A percentile compares a stretch with the other conserved stretches of the same genome.
phyloP scores from a whole-genome alignment of 768 basidiomycete genomes.

The Suillus subalutaceus region DNA sequence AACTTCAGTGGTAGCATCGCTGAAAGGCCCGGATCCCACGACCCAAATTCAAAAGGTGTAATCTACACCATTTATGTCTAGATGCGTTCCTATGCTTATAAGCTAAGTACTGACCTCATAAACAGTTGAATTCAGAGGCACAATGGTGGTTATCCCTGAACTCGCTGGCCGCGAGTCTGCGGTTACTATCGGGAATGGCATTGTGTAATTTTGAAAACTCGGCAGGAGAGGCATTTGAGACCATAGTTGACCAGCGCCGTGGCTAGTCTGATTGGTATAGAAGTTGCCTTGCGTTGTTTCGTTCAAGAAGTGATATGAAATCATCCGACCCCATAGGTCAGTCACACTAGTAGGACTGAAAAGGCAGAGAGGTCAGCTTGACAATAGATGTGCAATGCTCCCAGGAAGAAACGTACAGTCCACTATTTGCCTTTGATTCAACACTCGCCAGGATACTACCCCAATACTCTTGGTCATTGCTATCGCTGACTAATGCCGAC shows the following conservation, averaged over 20 bases:
- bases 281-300: slow-evolving; percentile 61
- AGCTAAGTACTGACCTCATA: slow-evolving; percentile 52
- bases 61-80: slow-evolving; percentile 40
- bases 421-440: slow-evolving; percentile 54
- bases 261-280: slow-evolving; percentile 57
- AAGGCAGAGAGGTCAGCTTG: background rate
- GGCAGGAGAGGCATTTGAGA: slow-evolving; percentile 56
- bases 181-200: slow-evolving; percentile 72
- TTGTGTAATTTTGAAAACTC: slow-evolving; percentile 48
- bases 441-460: slow-evolving; percentile 57
- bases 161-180: slow-evolving; percentile 55
- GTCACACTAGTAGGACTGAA: slow-evolving; percentile 63
- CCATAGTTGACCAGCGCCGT: slow-evolving; percentile 78
- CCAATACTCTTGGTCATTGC: slow-evolving; percentile 53
- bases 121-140: slow-evolving; percentile 48
- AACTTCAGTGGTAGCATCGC: slow-evolving; percentile 67
- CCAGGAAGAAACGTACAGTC: slow-evolving; percentile 47
- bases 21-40: slow-evolving; percentile 72
- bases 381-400: background rate
- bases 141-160: slow-evolving; percentile 43
- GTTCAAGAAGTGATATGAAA: slow-evolving; percentile 76
- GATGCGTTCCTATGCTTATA: slow-evolving; percentile 11
- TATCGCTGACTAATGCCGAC: slow-evolving; percentile 48
- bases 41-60: slow-evolving; percentile 68
- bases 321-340: slow-evolving; percentile 64